Percentiles rank a stretch among this genome's conserved stretches.
These are phyloP conservation scores for Coffea eugenioides DNA, from an alignment of 257 asterid genomes.

Conservation along the genomic window DNA sequence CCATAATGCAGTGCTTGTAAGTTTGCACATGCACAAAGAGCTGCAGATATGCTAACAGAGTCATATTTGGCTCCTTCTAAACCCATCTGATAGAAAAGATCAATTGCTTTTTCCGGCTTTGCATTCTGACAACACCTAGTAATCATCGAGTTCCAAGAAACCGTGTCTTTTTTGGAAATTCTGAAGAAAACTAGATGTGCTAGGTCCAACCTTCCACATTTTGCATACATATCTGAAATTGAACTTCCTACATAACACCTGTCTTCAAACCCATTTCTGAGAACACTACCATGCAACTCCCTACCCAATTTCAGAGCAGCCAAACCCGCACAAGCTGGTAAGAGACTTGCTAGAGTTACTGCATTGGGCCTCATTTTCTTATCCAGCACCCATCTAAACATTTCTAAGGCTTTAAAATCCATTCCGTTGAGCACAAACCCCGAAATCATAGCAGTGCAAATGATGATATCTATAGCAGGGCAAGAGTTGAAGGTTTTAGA, in stretches of 20 bases:
- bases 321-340: constrained; percentile 89
- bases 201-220: constrained; percentile 76
- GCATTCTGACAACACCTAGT: constrained; percentile 68
- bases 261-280: constrained; percentile 53
- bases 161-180: constrained; percentile 59
- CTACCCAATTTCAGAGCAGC: constrained; percentile 53
- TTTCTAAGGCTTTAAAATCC: constrained; percentile 57
- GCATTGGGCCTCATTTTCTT: constrained; percentile 75
- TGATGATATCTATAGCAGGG: constrained; percentile 57
- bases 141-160: constrained; percentile 86
- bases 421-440: constrained; percentile 80
- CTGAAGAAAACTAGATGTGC: constrained; percentile 47
- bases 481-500: constrained; percentile 45
- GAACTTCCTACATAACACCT: constrained; percentile 74
- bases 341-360: constrained; percentile 70
- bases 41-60: constrained; percentile 74
- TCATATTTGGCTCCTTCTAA: constrained; percentile 57
- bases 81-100: constrained; percentile 65
- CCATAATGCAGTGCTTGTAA: constrained; percentile 62
- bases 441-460: constrained; percentile 81
- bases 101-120: constrained; percentile 65
- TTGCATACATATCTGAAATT: constrained; percentile 81
- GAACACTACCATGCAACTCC: constrained; percentile 67
- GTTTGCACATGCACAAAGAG: constrained; percentile 75
- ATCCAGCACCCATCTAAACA: constrained; percentile 48